These are phyloP conservation scores for Monosporozyma yasuniensis DNA, from an alignment of 805 yeast genomes.

Conservation along the genomic window DNA sequence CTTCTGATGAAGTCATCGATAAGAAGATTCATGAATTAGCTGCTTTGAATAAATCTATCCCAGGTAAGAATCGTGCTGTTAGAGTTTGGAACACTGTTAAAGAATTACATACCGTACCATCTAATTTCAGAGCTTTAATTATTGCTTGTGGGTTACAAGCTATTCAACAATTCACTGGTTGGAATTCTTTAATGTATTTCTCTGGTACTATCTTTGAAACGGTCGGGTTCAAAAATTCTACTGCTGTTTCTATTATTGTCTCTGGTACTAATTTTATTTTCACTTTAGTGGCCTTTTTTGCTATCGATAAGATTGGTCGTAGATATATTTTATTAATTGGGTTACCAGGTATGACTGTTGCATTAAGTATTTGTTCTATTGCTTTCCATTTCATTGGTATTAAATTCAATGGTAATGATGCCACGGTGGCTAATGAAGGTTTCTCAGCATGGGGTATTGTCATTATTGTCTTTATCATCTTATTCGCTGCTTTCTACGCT, in stretches of 20 bases:
- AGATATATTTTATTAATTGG: conserved; percentile 69
- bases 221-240: conserved; percentile 79
- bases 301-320: conserved; percentile 84
- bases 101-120: conserved; percentile 56
- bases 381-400: conserved; percentile 83
- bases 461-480: conserved; percentile 75
- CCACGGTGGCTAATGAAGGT: conserved; percentile 36
- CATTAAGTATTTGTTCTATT: conserved; percentile 73
- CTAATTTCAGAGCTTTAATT: conserved; percentile 81
- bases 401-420: conserved; percentile 41
- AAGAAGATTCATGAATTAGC: conserved; percentile 61
- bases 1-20: conserved; percentile 55
- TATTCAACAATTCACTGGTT: conserved; percentile 93
- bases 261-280: conserved; percentile 92
- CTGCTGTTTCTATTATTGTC: conserved; percentile 89
- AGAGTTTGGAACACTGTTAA: conserved; percentile 54
- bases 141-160: conserved; percentile 93
- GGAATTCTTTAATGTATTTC: conserved; percentile 93
- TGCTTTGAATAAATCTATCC: conserved; percentile 36
- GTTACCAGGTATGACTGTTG: conserved; percentile 75
- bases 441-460: conserved; percentile 82
- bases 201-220: conserved; percentile 86
- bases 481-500: conserved; percentile 84
- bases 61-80: conserved; percentile 39
- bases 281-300: conserved; percentile 75